These are phyloP conservation scores for Prosopis cineraria DNA, from an alignment of 306 rosid genomes.

Conservation along the genomic window DNA sequence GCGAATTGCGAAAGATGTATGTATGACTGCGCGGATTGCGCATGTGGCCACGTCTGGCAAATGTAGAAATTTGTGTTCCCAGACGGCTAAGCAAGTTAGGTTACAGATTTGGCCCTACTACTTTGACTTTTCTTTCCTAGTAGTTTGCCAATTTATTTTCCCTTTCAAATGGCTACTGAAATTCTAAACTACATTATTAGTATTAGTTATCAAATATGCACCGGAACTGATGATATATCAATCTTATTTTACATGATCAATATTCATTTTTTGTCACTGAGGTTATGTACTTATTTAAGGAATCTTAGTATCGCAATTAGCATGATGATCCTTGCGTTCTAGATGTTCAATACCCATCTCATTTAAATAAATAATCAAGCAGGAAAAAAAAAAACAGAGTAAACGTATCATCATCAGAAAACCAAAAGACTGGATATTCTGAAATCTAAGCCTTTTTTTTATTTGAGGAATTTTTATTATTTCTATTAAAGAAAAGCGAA, in stretches of 20 bases:
- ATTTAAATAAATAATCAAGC: neutral
- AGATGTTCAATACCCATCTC: neutral
- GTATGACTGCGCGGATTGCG: neutral
- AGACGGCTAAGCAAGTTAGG: constrained; percentile 11
- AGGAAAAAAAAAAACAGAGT: neutral
- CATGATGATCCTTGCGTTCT: neutral
- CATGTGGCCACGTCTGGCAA: neutral
- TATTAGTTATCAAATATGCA: neutral
- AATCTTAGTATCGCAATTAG: neutral
- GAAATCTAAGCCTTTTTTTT: no score
- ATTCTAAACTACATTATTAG: neutral
- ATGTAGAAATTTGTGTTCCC: constrained; percentile 8
- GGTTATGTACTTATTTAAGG: neutral
- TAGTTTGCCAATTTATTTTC: neutral
- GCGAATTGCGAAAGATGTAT: no score
- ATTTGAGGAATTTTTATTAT: neutral
- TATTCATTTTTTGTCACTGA: neutral
- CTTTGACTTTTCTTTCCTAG: constrained; percentile 16
- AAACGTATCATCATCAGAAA: neutral
- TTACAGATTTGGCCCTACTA: neutral
- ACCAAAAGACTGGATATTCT: no score
- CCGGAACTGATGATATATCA: neutral
- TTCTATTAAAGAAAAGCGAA: neutral
- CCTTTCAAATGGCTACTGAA: neutral
- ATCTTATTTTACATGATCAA: neutral